Base-by-base conservation (phyloP, 306 rosid species). In the Inga oerstediana region DNA sequence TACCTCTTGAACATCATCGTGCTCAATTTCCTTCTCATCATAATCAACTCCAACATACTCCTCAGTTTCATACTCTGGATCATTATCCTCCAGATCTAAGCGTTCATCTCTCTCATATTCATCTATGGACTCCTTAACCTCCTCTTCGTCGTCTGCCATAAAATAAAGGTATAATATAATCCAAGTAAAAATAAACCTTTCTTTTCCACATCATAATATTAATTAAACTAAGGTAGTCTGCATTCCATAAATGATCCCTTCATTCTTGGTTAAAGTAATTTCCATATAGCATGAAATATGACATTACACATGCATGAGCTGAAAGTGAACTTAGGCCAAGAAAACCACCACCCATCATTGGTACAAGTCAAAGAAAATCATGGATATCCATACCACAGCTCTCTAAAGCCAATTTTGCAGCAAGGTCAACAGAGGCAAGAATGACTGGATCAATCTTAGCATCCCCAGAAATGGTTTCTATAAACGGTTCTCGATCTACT, bases 1-100 rank as follows among this genome's bases (percentile, higher is more conserved):
- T 37, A 77, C 87, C 85, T 92, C 97, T 70, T 85, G 92, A 64
- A 69, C 86, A 84, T 92, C 97, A 64, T 90, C 97, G 35, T 88
- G 97, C 37, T 90, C 99, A 87, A 86, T 89, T 85, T 96, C 98
- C 88, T 92, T 93, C 91, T 96, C 99, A 88, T 94, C 98, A 65
- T 87, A 94, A 85, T 96, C 99, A 92, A 93, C 92, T 27, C 89
- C 98, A 67, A 89, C 91, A 88, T 91, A 88, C 84, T 96, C 97
- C 68, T 96, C 98, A 14, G 90, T 85, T 87, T 96, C 99, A 78
- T 91, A 96, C 81, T 97, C 98, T 20, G 95, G 97, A n/a, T 97
- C 98, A 77, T 95, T 91, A 90, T 94, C 98, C 84, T 97, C 99
- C 82, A 97, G 91, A 79, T 97, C 98, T 71, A 97, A 89, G 74